Conservation (phyloP, 2,329 filamentous ascomycete species). For the Alternaria arbusti region DNA sequence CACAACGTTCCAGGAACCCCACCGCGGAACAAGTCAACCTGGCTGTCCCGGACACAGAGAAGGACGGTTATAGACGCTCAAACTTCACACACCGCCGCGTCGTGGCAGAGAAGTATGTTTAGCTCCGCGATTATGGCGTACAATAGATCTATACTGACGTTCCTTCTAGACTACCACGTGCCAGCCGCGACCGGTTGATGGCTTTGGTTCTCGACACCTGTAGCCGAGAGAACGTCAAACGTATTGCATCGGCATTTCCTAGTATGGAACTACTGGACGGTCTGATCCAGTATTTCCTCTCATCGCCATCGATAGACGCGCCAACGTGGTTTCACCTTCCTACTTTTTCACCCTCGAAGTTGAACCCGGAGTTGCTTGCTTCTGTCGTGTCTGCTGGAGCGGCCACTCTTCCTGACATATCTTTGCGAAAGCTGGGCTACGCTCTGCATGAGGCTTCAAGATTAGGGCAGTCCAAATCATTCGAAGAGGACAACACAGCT, state of each 20-base stretch:
- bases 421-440: conserved; percentile 66
- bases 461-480: conserved; percentile 47
- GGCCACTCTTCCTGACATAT: conserved; percentile 60
- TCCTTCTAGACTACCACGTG: conserved; percentile 39
- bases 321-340: conserved; percentile 68
- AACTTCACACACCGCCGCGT: conserved; percentile 47
- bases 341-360: conserved; percentile 62
- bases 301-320: conserved; percentile 62
- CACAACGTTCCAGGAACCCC: conserved; percentile 36
- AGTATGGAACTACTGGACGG: conserved; percentile 66
- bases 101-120: conserved; percentile 44
- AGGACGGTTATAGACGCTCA: conserved; percentile 38
- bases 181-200: conserved; percentile 64
- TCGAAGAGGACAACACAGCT: conserved; percentile 58
- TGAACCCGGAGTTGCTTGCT: conserved; percentile 66
- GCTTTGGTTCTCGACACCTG: conserved; percentile 68
- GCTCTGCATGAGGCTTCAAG: conserved; percentile 58
- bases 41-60: conserved; percentile 46
- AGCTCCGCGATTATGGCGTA: neutral
- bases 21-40: conserved; percentile 47
- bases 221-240: conserved; percentile 56
- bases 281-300: conserved; percentile 66
- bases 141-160: neutral
- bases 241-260: conserved; percentile 67
- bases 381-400: conserved; percentile 68